Base-by-base conservation (phyloP, 768 basidiomycete species). In the Phanerochaete sordida region DNA sequence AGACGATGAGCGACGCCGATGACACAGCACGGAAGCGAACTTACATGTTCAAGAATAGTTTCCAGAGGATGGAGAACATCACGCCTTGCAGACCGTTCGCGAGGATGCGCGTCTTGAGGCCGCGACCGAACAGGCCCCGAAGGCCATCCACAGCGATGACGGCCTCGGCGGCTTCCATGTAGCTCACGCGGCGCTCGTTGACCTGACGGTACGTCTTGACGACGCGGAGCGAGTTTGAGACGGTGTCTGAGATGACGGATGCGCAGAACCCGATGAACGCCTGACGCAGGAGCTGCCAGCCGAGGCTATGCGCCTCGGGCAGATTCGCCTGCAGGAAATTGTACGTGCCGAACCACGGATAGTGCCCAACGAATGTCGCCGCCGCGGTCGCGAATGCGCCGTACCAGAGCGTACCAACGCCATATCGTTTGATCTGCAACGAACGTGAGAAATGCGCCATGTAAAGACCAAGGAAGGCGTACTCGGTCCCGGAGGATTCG, bases 131-230 rank as follows among this genome's bases (percentile, higher is more conserved):
- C 28, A 98, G 74, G 5, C 93, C 95, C 23, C 70, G 68, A n/a
- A 87, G 57, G 12, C 95, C 95, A 64, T 97, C 95, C 0, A 76
- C 73, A 0, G 81, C 81, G 37, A 97, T 76, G 49, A 98, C 90
- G 5, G 83, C 85, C 50, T 81, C 81, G 0, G 92, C 94, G 0
- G 93, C 91, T 54, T 87, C 84, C 3, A 79, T 58, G 70, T 98
- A 98, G 1, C 87, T 84, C 16, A 98, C 88, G 30, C 84, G 82
- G 4, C 84, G 84, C 61, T 89, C 87, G 69, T 94, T 85, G 31
- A 95, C 93, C 71, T 98, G 96, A 16, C 95, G 79, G 74, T 97
- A 98, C 0, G 96, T 98, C 81, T 98, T 98, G 69, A 98, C 75
- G 2, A 98, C 95, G 21, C 93, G 84, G 1, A 98, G 77, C 5